A percentile compares a stretch with the other conserved stretches of the same genome.
These are phyloP conservation scores for Marasmius sp. DNA, from an alignment of 1,284 basidiomycete genomes.

Conservation along the genomic window DNA sequence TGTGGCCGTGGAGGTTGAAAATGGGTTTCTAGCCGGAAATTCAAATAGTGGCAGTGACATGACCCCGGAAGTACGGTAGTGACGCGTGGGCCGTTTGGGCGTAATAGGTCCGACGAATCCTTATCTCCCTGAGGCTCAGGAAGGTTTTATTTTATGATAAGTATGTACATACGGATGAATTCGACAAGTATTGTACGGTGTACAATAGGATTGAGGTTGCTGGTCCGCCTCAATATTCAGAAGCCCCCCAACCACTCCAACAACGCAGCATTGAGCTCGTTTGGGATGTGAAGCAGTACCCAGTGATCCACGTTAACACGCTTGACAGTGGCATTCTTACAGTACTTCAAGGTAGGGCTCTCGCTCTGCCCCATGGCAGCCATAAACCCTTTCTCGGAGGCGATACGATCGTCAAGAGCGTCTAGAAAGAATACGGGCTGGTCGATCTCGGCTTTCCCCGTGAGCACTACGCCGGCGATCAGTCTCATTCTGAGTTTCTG, in stretches of 20 bases:
- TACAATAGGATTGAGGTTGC: too few species aligned
- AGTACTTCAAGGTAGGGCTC: conserved; percentile 11
- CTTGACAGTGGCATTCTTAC: conserved; percentile 20
- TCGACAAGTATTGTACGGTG: too few species aligned
- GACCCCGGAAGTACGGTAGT: too few species aligned
- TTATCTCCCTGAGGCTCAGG: too few species aligned
- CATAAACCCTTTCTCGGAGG: conserved; percentile 12
- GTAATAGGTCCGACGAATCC: too few species aligned
- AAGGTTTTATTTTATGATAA: too few species aligned
- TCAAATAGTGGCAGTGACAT: too few species aligned
- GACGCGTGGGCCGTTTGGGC: too few species aligned
- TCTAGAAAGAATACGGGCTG: conserved; percentile 27
- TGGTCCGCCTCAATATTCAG: not conserved
- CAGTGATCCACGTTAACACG: conserved; percentile 28
- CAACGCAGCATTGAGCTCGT: conserved; percentile 34
- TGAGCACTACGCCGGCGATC: not conserved
- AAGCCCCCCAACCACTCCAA: conserved; percentile 35
- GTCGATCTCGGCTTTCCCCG: conserved; percentile 11
- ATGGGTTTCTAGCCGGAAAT: too few species aligned
- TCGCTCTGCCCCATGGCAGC: not conserved
- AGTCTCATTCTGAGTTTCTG: not conserved
- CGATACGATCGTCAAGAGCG: conserved; percentile 21
- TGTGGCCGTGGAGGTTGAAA: too few species aligned
- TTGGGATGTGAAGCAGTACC: conserved; percentile 25
- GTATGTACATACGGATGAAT: too few species aligned